Conservation (phyloP, 352 stramenopile species). For the Globisporangium heterothallicum region DNA sequence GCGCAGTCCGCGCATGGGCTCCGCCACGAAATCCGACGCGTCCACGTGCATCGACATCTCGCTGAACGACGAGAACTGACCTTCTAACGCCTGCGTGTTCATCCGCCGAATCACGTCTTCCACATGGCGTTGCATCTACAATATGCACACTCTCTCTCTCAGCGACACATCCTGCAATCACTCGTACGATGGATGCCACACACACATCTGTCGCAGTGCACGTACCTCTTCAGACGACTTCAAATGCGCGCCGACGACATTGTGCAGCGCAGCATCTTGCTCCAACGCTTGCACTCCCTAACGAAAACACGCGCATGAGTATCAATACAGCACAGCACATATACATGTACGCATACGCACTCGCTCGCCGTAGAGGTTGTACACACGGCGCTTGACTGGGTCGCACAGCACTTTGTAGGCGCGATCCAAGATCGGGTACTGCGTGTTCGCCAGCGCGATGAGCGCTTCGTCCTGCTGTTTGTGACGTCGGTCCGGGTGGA, state of each 20-base stretch:
- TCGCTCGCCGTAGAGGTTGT: conserved; percentile 75
- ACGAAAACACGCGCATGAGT: background rate
- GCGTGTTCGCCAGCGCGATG: conserved; percentile 58
- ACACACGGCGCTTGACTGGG: conserved; percentile 55
- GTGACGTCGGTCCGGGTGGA: conserved; percentile 74
- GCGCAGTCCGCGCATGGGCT: conserved; percentile 50
- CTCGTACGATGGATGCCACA: background rate
- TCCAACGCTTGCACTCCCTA: conserved; percentile 61
- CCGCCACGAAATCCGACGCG: conserved; percentile 62
- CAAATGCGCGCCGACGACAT: conserved; percentile 39
- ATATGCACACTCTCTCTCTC: too few relatives aligned
- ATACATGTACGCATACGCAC: conserved; percentile 11
- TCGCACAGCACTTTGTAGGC: conserved; percentile 82
- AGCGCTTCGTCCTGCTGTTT: conserved; percentile 42
- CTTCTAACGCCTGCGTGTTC: conserved; percentile 68
- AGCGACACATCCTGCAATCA: conserved; percentile 1
- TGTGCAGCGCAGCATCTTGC: conserved; percentile 34
- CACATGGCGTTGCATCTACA: conserved; percentile 42
- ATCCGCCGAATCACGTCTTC: conserved; percentile 50
- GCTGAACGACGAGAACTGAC: conserved; percentile 74
- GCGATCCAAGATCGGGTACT: conserved; percentile 75
- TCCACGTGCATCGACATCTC: conserved; percentile 81
- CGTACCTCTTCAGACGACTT: conserved; percentile 35
- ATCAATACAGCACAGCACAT: conserved; percentile 10
- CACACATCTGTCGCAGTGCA: background rate